phyloP scores from a whole-genome alignment of 108 stramenopile genomes.

The Skeletonema marinoi region DNA sequence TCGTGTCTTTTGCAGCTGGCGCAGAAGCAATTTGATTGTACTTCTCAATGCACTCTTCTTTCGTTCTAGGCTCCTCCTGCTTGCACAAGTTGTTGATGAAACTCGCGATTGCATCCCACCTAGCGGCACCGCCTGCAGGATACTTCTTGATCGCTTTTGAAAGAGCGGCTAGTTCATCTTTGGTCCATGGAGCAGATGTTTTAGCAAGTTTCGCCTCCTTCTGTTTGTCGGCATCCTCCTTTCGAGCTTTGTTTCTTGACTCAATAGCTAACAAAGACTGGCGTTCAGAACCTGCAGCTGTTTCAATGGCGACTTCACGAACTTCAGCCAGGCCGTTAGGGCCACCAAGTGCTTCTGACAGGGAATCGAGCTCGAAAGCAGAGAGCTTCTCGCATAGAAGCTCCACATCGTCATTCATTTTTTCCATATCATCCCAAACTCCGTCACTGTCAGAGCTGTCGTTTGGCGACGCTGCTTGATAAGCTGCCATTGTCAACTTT shows the following conservation, averaged over 20 bases:
- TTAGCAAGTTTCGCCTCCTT: constrained; percentile 46
- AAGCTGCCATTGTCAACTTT: constrained; percentile 53
- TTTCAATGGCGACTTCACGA: constrained; percentile 30
- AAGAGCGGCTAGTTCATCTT: constrained; percentile 89
- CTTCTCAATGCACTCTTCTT: constrained; percentile 95
- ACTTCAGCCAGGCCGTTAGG: constrained; percentile 37
- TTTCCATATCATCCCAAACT: constrained; percentile 52
- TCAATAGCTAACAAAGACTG: constrained; percentile 38
- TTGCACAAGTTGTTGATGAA: constrained; percentile 87
- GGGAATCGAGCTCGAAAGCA: constrained; percentile 28
- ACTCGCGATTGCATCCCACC: constrained; percentile 94
- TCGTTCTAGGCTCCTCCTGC: constrained; percentile 76
- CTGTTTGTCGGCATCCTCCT: constrained; percentile 42
- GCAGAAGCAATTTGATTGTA: constrained; percentile 73
- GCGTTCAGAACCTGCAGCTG: constrained; percentile 34
- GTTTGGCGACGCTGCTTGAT: constrained; percentile 46
- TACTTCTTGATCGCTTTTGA: constrained; percentile 95
- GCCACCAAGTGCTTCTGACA: constrained; percentile 42
- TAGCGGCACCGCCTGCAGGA: constrained; percentile 91
- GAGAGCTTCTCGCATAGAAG: constrained; percentile 50
- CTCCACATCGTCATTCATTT: constrained; percentile 69
- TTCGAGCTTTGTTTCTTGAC: constrained; percentile 31
- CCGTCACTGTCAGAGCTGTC: constrained; percentile 49
- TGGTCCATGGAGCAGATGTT: constrained; percentile 80
- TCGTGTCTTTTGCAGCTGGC: constrained; percentile 15